Conservation (phyloP, 2,329 filamentous ascomycete species). For the Clonostachys rosea region DNA sequence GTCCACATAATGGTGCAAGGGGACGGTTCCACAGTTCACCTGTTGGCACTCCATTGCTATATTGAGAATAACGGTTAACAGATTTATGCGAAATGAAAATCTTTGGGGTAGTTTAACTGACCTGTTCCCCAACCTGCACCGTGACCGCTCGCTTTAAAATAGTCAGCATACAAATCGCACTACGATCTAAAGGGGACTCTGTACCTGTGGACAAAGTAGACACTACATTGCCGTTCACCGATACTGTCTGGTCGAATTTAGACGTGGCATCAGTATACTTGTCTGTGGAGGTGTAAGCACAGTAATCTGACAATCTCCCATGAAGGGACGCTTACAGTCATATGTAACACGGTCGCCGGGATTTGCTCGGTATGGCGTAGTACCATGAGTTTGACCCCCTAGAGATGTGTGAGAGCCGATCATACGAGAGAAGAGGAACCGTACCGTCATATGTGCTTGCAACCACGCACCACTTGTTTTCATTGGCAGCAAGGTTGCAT, state of each 20-base stretch:
- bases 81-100: background rate
- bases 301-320: background rate
- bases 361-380: background rate
- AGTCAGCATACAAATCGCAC: background rate
- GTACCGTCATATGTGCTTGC: background rate
- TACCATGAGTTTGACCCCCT: background rate
- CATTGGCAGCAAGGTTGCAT: background rate
- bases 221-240: background rate
- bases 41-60: background rate
- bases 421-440: background rate
- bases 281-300: background rate
- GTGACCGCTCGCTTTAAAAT: background rate
- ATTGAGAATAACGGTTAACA: background rate
- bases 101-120: background rate
- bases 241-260: background rate
- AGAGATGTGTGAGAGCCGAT: background rate
- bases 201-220: background rate
- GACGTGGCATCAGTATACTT: background rate
- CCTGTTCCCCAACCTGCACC: background rate
- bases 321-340: background rate
- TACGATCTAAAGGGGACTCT: background rate
- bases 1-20: background rate
- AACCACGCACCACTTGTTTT: background rate
- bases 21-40: background rate
- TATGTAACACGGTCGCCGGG: background rate